Conservation (phyloP, 2,329 filamentous ascomycete genomes). For the Dothideomycetidae sp. region DNA sequence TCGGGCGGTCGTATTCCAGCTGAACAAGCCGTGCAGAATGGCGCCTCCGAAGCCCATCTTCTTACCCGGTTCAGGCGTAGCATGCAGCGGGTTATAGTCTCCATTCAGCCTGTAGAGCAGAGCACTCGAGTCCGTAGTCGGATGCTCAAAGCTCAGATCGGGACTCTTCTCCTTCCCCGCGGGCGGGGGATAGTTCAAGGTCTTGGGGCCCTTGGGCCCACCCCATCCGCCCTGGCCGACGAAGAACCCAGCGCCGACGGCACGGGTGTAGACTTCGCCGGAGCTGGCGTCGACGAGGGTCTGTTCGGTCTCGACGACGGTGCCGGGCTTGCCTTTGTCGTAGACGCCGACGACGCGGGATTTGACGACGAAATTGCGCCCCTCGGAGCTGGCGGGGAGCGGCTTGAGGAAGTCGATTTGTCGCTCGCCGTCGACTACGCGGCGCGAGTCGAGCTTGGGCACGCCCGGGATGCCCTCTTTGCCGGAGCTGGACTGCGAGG, state of each 20-base stretch:
- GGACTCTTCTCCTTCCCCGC: slow-evolving; percentile 45
- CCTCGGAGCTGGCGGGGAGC: slow-evolving; percentile 56
- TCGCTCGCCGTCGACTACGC: slow-evolving; percentile 73
- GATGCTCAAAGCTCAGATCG: slow-evolving; percentile 54
- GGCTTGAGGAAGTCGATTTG: slow-evolving; percentile 63
- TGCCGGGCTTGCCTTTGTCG: slow-evolving; percentile 75
- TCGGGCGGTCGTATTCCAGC: slow-evolving; percentile 68
- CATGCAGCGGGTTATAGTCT: slow-evolving; percentile 89
- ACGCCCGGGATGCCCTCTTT: slow-evolving; percentile 52
- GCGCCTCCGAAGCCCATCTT: slow-evolving; percentile 85
- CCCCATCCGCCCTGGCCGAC: slow-evolving; percentile 74
- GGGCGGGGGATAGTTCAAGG: slow-evolving; percentile 64
- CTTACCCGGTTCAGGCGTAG: slow-evolving; percentile 66
- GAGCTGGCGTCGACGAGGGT: slow-evolving; percentile 56
- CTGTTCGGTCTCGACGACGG: slow-evolving; percentile 66
- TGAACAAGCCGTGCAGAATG: slow-evolving; percentile 82
- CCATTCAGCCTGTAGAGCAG: slow-evolving; percentile 73
- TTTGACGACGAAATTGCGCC: slow-evolving; percentile 60
- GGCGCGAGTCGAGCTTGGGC: slow-evolving; percentile 58
- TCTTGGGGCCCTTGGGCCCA: slow-evolving; percentile 76
- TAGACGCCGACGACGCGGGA: slow-evolving; percentile 72
- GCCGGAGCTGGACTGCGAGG: slow-evolving; percentile 43
- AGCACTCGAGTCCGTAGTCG: slow-evolving; percentile 58
- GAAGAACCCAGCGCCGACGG: slow-evolving; percentile 60
- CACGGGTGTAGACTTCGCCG: slow-evolving; percentile 57